phyloP scores from a whole-genome alignment of 2,329 filamentous ascomycete species.

The Stromatinia cepivora region DNA sequence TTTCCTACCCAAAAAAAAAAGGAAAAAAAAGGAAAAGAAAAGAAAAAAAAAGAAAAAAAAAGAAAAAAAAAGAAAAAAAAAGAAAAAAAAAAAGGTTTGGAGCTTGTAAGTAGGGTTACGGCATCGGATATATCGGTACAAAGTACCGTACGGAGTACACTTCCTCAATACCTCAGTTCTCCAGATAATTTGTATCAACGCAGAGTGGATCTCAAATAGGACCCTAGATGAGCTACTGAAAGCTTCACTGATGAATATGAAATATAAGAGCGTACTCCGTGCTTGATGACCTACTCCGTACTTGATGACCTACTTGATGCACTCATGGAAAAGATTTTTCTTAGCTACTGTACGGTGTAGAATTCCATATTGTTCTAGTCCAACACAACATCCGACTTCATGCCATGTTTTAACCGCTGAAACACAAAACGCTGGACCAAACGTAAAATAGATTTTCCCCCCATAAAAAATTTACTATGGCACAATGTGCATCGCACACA shows the following conservation, averaged over 20 bases:
- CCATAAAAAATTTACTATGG: not conserved
- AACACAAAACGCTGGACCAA: not conserved
- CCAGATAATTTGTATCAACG: not conserved
- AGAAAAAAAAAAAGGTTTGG: not conserved
- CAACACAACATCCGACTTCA: not conserved
- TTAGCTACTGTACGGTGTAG: not conserved
- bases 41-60: not conserved
- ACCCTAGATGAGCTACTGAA: not conserved
- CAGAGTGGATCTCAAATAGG: not conserved
- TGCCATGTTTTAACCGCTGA: slow-evolving; percentile 1
- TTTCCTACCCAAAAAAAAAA: too few relatives aligned
- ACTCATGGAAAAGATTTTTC: not conserved
- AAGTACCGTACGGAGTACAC: too few relatives aligned
- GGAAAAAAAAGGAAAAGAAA: too few relatives aligned
- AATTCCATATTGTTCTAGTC: not conserved
- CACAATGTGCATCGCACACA: not conserved
- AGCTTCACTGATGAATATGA: not conserved
- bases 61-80: not conserved
- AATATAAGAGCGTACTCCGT: not conserved
- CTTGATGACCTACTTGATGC: not conserved
- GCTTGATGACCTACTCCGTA: too few relatives aligned
- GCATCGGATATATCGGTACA: not conserved
- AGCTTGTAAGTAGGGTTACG: not conserved
- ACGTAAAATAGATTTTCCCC: not conserved
- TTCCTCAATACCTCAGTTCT: too few relatives aligned